phyloP scores from a whole-genome alignment of 441 rosid species.

The Euphorbia schlechtendalii region DNA sequence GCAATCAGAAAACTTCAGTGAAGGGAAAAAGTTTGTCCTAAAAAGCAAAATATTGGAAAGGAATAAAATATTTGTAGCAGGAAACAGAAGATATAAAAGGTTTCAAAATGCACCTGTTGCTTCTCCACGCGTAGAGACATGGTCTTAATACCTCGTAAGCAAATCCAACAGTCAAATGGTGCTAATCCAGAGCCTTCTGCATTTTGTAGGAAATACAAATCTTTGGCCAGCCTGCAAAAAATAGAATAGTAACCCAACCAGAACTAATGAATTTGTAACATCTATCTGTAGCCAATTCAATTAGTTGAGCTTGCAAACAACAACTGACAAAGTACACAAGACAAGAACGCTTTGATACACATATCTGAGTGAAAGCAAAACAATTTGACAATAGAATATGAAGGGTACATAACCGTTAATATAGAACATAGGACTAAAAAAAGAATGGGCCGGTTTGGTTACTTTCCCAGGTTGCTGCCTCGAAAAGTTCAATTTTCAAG shows the following conservation, averaged over 20 bases:
- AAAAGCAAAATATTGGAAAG: not conserved
- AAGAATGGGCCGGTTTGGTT: no score
- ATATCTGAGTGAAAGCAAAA: not conserved
- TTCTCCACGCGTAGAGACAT: slow-evolving; percentile 86
- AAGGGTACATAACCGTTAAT: no score
- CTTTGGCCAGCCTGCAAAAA: slow-evolving; percentile 58
- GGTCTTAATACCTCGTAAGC: slow-evolving; percentile 88
- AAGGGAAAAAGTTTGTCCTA: not conserved
- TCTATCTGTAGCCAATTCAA: not conserved
- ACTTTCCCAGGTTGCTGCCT: no score
- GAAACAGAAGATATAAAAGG: not conserved
- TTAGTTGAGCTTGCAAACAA: not conserved
- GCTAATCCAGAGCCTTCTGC: slow-evolving; percentile 94
- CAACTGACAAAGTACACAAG: not conserved
- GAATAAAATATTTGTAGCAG: no score
- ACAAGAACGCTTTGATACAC: not conserved
- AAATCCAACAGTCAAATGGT: slow-evolving; percentile 96
- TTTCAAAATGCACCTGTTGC: slow-evolving; percentile 61
- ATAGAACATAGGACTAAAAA: no score
- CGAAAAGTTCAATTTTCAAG: no score
- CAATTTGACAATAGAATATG: not conserved
- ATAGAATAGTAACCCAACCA: not conserved
- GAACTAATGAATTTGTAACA: not conserved
- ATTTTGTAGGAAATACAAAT: slow-evolving; percentile 82
- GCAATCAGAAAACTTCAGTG: not conserved